Evolutionary conservation across 2,329 filamentous ascomycete species (phyloP).

Genomic region (Dothistroma pini): DNA sequence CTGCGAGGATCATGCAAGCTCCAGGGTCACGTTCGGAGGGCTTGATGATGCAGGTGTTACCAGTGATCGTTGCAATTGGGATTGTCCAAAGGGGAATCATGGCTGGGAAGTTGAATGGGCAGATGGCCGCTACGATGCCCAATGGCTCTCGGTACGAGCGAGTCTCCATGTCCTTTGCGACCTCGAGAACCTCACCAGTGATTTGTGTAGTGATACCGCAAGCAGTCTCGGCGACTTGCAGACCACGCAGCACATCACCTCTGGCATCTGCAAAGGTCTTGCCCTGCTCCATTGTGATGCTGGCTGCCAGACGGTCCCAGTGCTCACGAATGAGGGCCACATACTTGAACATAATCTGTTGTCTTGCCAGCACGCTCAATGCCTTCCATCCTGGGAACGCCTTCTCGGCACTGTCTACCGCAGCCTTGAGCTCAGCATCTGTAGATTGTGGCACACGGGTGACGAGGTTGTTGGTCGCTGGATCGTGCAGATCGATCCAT

Average conservation of each 20-base stretch:
- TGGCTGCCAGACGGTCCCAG: slow-evolving; percentile 79
- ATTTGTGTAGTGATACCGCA: slow-evolving; percentile 77
- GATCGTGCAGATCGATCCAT: slow-evolving; percentile 78
- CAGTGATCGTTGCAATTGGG: slow-evolving; percentile 76
- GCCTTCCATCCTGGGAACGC: slow-evolving; percentile 71
- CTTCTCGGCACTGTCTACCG: slow-evolving; percentile 69
- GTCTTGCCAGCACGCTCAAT: slow-evolving; percentile 68
- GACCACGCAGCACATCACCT: slow-evolving; percentile 75
- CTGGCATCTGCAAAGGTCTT: slow-evolving; percentile 82
- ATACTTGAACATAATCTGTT: slow-evolving; percentile 87
- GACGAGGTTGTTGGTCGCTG: slow-evolving; percentile 80
- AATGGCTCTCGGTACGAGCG: slow-evolving; percentile 76
- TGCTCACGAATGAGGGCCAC: slow-evolving; percentile 75
- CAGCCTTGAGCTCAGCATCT: slow-evolving; percentile 69
- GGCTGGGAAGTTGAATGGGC: slow-evolving; percentile 86
- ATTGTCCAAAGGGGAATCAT: slow-evolving; percentile 95
- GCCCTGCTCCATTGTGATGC: slow-evolving; percentile 83
- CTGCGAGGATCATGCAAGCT: slow-evolving; percentile 78
- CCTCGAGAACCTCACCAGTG: slow-evolving; percentile 79
- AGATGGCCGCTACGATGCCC: slow-evolving; percentile 78
- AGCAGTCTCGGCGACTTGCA: slow-evolving; percentile 81
- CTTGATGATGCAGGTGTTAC: slow-evolving; percentile 81
- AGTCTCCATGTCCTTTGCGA: slow-evolving; percentile 88
- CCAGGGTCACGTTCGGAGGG: slow-evolving; percentile 82
- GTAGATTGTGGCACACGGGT: slow-evolving; percentile 81